Percentiles rank a stretch among this genome's conserved stretches.
phyloP scores from a whole-genome alignment of 164 flowering plant genomes.

The Pachysandra terminalis region DNA sequence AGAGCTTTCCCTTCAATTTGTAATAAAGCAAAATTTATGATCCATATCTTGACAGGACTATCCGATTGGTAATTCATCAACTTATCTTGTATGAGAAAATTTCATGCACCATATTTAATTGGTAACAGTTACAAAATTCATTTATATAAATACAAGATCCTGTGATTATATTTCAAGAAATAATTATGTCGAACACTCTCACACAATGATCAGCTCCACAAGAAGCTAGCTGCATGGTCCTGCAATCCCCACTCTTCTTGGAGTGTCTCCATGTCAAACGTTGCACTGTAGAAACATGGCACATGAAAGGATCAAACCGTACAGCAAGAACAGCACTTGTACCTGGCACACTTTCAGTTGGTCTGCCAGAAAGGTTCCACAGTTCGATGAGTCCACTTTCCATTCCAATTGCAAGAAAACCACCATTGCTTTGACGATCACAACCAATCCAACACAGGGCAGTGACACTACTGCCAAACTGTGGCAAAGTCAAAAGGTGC shows the following conservation, averaged over 20 bases:
- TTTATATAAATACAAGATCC: background rate
- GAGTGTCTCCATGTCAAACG: conserved; percentile 64
- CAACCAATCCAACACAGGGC: conserved; percentile 80
- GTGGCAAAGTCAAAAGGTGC: conserved; percentile 55
- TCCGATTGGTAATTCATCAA: too few relatives aligned
- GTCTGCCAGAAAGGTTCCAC: conserved; percentile 47
- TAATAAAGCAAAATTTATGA: too few relatives aligned
- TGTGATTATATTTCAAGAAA: conserved; percentile 9
- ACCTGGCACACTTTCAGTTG: conserved; percentile 17
- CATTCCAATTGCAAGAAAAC: conserved; percentile 84
- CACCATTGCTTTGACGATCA: conserved; percentile 34
- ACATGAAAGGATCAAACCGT: conserved; percentile 58
- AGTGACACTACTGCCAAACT: conserved; percentile 64
- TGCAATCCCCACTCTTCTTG: conserved; percentile 29
- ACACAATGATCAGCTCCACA: conserved; percentile 90
- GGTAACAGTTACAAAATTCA: background rate
- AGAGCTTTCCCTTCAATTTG: too few relatives aligned
- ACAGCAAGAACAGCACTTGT: conserved; percentile 32
- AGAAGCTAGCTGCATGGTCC: conserved; percentile 66
- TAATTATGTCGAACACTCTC: conserved; percentile 49
- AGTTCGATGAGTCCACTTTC: conserved; percentile 82
- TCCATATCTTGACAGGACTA: too few relatives aligned
- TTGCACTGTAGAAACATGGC: conserved; percentile 81
- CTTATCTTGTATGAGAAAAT: too few relatives aligned
- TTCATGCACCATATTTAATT: too few relatives aligned